phyloP scores from a whole-genome alignment of 1,284 basidiomycete genomes.

The Rhodofomes roseus region DNA sequence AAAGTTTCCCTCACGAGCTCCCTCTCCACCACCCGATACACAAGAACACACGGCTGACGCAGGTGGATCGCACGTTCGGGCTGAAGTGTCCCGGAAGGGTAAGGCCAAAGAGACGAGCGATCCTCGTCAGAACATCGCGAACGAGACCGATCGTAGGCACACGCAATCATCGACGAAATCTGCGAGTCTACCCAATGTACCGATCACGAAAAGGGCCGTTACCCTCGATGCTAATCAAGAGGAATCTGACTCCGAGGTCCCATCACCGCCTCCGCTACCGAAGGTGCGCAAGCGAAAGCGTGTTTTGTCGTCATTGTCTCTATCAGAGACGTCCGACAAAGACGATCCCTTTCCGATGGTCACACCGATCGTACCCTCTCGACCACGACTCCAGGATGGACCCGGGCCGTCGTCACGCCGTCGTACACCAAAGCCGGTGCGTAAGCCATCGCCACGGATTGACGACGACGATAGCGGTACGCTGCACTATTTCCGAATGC shows the following conservation, averaged over 20 bases:
- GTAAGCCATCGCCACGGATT: slow-evolving; percentile 2
- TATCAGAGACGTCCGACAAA: slow-evolving; percentile 10
- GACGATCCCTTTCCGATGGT: slow-evolving; percentile 1
- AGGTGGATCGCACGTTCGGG: background rate
- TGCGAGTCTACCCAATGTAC: slow-evolving; percentile 3
- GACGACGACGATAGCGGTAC: slow-evolving; percentile 15
- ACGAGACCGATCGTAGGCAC: background rate
- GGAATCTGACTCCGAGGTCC: background rate
- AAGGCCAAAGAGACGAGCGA: background rate
- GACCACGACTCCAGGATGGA: background rate
- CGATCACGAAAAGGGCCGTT: slow-evolving; percentile 9
- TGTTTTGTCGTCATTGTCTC: slow-evolving; percentile 17
- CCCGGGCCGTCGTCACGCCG: slow-evolving; percentile 12
- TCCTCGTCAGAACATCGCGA: background rate
- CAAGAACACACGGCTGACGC: background rate
- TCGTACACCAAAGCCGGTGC: slow-evolving; percentile 1
- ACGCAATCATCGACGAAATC: background rate
- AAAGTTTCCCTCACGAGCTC: background rate
- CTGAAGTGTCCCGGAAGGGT: background rate
- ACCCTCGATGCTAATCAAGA: background rate
- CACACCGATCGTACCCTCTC: background rate
- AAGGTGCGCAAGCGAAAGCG: slow-evolving; percentile 21
- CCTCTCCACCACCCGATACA: background rate
- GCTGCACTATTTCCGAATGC: background rate
- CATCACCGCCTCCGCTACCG: slow-evolving; percentile 4